Evolutionary conservation across 331 rosid species (phyloP).

Genomic region (Prunus yedoensis): DNA sequence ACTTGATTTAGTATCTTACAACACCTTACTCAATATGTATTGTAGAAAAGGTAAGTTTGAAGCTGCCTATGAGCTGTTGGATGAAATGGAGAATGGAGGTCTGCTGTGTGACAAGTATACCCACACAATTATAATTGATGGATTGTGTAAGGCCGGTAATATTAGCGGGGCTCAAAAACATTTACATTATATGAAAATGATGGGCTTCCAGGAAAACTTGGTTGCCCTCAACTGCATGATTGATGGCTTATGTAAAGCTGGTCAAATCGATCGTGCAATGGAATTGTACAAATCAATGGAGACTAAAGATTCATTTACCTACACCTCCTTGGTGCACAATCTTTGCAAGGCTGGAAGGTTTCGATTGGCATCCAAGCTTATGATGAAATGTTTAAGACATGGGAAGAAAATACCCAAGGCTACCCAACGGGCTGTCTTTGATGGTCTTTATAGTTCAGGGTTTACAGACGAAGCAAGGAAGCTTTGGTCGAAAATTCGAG

Average conservation of each 20-base stretch:
- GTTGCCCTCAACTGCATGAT: conserved; percentile 67
- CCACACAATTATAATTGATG: conserved; percentile 62
- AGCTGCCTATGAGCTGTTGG: conserved; percentile 60
- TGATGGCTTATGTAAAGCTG: conserved; percentile 79
- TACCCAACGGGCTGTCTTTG: conserved; percentile 62
- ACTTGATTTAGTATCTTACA: conserved; percentile 63
- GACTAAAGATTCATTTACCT: conserved; percentile 61
- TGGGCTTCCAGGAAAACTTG: conserved; percentile 58
- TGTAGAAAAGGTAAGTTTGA: conserved; percentile 65
- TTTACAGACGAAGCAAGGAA: conserved; percentile 57
- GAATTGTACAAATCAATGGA: conserved; percentile 65
- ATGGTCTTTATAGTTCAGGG: conserved; percentile 57
- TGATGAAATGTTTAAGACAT: conserved; percentile 49
- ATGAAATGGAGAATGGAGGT: conserved; percentile 61
- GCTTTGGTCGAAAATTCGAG: conserved; percentile 39
- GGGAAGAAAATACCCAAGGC: conserved; percentile 51
- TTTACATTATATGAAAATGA: conserved; percentile 48
- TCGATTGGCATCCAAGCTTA: conserved; percentile 59
- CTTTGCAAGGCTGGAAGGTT: conserved; percentile 72
- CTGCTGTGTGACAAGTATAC: conserved; percentile 62
- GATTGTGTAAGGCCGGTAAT: conserved; percentile 60
- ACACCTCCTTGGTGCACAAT: conserved; percentile 64
- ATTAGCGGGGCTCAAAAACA: conserved; percentile 52
- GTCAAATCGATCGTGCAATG: conserved; percentile 64
- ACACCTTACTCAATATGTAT: conserved; percentile 55